A percentile compares a stretch with the other conserved stretches of the same genome.
These are phyloP conservation scores for Pestalotiopsis sp. DNA, from an alignment of 2,329 filamentous ascomycete genomes.

Conservation along the genomic window DNA sequence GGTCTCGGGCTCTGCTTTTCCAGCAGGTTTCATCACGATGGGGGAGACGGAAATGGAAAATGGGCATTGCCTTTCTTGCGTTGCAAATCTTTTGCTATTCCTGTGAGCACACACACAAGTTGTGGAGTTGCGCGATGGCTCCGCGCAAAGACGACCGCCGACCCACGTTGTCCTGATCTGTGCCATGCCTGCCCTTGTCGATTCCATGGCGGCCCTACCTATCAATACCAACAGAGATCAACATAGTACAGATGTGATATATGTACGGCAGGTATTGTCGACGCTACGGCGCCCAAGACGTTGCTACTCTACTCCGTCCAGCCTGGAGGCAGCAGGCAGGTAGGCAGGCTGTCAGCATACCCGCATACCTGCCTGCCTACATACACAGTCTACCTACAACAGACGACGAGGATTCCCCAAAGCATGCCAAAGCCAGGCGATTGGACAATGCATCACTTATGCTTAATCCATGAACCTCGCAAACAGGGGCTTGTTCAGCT, in stretches of 20 bases:
- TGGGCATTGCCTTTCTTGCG: not conserved
- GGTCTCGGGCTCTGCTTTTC: not conserved
- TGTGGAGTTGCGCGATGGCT: not conserved
- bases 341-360: not conserved
- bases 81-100: conserved; percentile 1
- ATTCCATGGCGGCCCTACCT: not conserved
- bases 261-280: not conserved
- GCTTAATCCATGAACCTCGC: not conserved
- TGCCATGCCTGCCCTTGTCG: not conserved
- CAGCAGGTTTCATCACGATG: not conserved
- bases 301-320: not conserved
- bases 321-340: no score
- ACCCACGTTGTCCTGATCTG: not conserved
- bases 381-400: not conserved
- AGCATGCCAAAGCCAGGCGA: not conserved
- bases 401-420: not conserved
- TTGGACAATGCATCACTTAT: not conserved
- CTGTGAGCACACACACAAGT: not conserved
- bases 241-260: not conserved
- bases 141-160: not conserved
- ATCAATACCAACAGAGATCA: not conserved
- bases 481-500: not conserved
- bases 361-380: not conserved
- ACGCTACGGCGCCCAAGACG: not conserved
- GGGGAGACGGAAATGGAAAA: not conserved